These are phyloP conservation scores for Cyclostephanos tholiformis DNA, from an alignment of 108 stramenopile genomes.

Conservation along the genomic window DNA sequence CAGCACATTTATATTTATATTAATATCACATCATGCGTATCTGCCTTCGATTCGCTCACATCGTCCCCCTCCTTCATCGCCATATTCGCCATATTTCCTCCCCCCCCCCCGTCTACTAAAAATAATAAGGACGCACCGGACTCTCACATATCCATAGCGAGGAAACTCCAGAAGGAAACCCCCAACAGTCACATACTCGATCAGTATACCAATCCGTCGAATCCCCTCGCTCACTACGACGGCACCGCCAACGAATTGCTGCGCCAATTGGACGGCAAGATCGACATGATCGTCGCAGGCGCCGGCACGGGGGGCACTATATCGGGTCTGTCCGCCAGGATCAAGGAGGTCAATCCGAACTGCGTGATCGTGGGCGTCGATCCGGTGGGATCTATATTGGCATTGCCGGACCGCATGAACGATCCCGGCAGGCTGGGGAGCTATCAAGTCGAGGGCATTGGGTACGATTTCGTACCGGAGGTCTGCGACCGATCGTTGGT, in stretches of 20 bases:
- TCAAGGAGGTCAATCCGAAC: conserved; percentile 79
- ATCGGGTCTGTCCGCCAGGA: conserved; percentile 79
- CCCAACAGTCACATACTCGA: conserved; percentile 91
- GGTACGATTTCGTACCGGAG: conserved; percentile 94
- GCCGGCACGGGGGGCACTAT: conserved; percentile 91
- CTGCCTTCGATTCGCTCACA: no score
- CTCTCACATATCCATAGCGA: conserved; percentile 88
- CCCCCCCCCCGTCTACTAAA: no score
- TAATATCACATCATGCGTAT: no score
- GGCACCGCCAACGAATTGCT: conserved; percentile 91
- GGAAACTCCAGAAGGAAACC: conserved; percentile 81
- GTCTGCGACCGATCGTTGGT: conserved; percentile 84
- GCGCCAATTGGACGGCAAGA: conserved; percentile 71
- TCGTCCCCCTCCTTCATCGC: background rate
- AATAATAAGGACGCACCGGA: conserved; percentile 86
- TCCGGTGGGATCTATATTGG: conserved; percentile 80
- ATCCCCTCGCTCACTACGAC: conserved; percentile 93
- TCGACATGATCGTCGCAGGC: conserved; percentile 84
- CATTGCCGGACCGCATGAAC: conserved; percentile 84
- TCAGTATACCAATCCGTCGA: conserved; percentile 87
- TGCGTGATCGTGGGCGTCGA: conserved; percentile 86
- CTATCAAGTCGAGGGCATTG: conserved; percentile 93
- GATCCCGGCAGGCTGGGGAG: conserved; percentile 67
- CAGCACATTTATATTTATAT: no score
- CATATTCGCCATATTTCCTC: background rate